These are phyloP conservation scores for Luffa aegyptiaca DNA, from an alignment of 306 rosid species.

Conservation along the genomic window DNA sequence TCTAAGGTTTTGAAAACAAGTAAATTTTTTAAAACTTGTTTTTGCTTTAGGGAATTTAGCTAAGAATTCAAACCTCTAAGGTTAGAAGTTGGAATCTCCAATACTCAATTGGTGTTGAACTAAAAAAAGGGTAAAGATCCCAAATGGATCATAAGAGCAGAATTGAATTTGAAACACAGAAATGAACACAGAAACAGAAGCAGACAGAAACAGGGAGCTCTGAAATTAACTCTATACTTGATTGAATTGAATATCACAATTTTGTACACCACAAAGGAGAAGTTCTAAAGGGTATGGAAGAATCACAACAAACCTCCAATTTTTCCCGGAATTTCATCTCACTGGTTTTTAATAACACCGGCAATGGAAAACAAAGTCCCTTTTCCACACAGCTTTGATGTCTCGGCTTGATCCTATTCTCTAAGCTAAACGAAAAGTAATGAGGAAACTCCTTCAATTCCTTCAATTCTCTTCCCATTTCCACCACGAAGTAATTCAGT, in stretches of 20 bases:
- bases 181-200: neutral
- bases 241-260: constrained; percentile 14
- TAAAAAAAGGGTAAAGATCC: neutral
- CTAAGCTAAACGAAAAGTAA: constrained; percentile 82
- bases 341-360: constrained; percentile 48
- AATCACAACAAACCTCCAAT: constrained; percentile 67
- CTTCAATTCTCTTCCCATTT: constrained; percentile 82
- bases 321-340: constrained; percentile 36
- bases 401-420: constrained; percentile 74
- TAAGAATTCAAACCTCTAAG: no score
- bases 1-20: no score
- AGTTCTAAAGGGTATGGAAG: constrained; percentile 55
- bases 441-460: constrained; percentile 77
- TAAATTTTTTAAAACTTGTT: no score
- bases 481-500: constrained; percentile 73
- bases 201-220: neutral
- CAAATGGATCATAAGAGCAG: neutral
- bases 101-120: no score
- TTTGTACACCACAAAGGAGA: constrained; percentile 73
- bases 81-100: no score
- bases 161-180: neutral
- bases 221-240: constrained; percentile 8
- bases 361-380: constrained; percentile 76
- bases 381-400: constrained; percentile 70
- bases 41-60: no score